These are phyloP conservation scores for Eucalyptus brandiana DNA, from an alignment of 345 rosid species.

Conservation along the genomic window DNA sequence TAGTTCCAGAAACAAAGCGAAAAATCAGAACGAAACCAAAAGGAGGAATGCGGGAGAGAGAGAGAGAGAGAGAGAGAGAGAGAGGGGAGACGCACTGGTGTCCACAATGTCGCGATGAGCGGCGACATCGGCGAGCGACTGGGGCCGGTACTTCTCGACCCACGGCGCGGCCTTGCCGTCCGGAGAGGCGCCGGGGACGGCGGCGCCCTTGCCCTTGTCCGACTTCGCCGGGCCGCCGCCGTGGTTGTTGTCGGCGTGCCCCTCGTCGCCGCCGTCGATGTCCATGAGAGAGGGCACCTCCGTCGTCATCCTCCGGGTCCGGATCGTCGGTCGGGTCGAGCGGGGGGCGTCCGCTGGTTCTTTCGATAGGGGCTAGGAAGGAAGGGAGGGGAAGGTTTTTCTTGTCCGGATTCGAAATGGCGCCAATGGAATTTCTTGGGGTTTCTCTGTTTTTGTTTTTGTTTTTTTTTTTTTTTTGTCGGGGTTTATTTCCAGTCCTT, in stretches of 20 bases:
- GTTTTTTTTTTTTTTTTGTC: neutral
- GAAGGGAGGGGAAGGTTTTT: neutral
- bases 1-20: neutral
- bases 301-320: constrained; percentile 13
- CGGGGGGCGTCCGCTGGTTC: neutral
- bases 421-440: neutral
- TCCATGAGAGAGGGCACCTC: constrained; percentile 64
- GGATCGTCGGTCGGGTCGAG: neutral
- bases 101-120: constrained; percentile 98
- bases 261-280: constrained; percentile 46
- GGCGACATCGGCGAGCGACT: constrained; percentile 88
- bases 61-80: neutral
- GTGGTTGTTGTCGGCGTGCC: neutral
- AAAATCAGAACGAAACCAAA: neutral
- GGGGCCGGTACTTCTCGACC: constrained; percentile 99
- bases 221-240: constrained; percentile 3
- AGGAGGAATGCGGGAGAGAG: constrained; percentile 8
- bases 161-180: constrained; percentile 63
- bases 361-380: neutral
- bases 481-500: neutral
- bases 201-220: constrained; percentile 38
- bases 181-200: constrained; percentile 15
- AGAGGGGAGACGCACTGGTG: constrained; percentile 43
- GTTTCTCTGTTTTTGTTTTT: neutral
- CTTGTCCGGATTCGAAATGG: neutral